Evolutionary conservation across 176 grass and related monocot genomes (phyloP), one percentile per base, ranked within the genome.

Genomic region (Carex myosuroides): DNA sequence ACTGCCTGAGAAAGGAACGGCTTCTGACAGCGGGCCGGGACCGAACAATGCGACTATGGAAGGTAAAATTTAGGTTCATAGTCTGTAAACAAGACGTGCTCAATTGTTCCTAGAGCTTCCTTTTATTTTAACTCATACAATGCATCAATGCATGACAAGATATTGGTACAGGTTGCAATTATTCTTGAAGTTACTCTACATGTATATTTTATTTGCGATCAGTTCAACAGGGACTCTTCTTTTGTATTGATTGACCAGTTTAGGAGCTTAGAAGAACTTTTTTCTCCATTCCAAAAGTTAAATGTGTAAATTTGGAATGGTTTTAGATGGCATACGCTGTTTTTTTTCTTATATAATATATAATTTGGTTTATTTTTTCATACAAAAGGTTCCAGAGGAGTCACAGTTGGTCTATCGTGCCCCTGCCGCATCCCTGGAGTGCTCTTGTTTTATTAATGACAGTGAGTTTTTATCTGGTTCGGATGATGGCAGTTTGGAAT

Each of bases 11-110:
- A 72, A 97, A 93, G 89, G 94, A 97, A 65, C 85, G 91, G 26
- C 84, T 93, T 87, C 81, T 97, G 29, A 97, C 94, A 61, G 89
- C 88, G 22, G 94, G 86, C 64, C 88, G 89, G 55, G 94, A 97
- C 80, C 73, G 91, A 3, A 97, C 94, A 72, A 97, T 97, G 89
- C 91, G 92, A 71, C 77, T 97, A 50, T 97, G 94, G 94, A 97
- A 94, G 91, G 94, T 97, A 84, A 58, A 56, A 56, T 79, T 77
- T 54, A 52, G 11, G 79, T 42, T 64, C 46, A 64, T 18, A 24
- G 60, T 63, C 79, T 64, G 79, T 44, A 46, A 81, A 81, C 17
- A 9, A 59, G 29, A 30, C 10, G 10, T 22, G 57, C 2, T 46
- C 7, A 67, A n/a, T 37, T 64, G 10, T 68, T 37, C 60, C 8